Base-by-base conservation (phyloP, 2,329 filamentous ascomycete genomes). In the Apiospora arundinis region DNA sequence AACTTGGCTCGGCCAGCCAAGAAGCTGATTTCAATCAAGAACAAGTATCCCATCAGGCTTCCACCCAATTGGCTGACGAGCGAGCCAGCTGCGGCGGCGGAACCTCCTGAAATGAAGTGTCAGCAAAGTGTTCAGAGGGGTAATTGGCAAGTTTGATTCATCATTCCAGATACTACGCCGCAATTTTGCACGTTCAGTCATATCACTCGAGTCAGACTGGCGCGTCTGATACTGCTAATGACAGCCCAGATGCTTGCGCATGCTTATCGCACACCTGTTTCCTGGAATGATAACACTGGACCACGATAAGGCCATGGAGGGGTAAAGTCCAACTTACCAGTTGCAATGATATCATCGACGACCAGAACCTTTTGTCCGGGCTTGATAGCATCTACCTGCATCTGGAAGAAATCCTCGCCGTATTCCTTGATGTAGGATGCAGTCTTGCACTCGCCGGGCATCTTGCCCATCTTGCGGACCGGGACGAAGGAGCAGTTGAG, bases 321-420 rank as follows among this genome's bases (percentile, higher is more conserved):
- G 56, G 32, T 63, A 40, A 28, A 40, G 21, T 40, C 18, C 8
- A 28, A 69, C 92, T 82, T 87, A 97, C 95, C 95, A 75, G 96
- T 99, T 71, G 96, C 96, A 85, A 99, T 98, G 80, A 99, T 97
- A 82, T 99, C 96, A 83, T 99, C 96, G 44, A 99, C 95, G 75
- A 99, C 89, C 74, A 99, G 86, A 71, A 97, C 95, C 82, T 92
- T 95, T 85, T 97, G 94, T 46, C 95, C 95, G 69, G 90, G 88
- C 84, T 93, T 92, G 78, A 99, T 92, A 63, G 92, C 92, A 82
- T 93, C 95, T 76, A 89, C 86, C 86, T 99, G 96, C 87, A 99
- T 97, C 88, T 98, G 94, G 86, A 99, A 98, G 81, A 92, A 92
- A 82, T 99, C 96, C 83, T 91, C 89, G 74, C 96, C 96, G 80